Evolutionary conservation across 2,329 filamentous ascomycete genomes (phyloP).

Genomic region (Curvularia lunata): DNA sequence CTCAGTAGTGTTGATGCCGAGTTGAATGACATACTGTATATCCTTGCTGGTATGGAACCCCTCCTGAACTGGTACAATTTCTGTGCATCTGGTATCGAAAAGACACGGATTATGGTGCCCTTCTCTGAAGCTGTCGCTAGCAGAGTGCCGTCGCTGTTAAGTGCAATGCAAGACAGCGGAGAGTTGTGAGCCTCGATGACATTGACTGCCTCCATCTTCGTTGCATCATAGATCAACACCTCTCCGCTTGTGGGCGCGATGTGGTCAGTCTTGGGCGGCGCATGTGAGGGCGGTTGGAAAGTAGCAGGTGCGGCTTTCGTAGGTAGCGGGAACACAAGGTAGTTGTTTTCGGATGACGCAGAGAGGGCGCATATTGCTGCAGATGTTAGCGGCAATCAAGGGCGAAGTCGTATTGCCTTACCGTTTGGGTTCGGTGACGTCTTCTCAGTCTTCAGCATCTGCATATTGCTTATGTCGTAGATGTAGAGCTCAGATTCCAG

Average conservation of each 20-base stretch:
- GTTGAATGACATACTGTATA: conserved; percentile 99
- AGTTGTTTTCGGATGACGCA: conserved; percentile 94
- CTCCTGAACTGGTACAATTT: conserved; percentile 96
- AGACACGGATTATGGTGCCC: conserved; percentile 95
- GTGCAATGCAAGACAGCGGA: conserved; percentile 84
- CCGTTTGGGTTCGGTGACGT: conserved; percentile 90
- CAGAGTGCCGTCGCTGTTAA: conserved; percentile 91
- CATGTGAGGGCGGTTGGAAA: conserved; percentile 73
- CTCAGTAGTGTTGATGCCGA: conserved; percentile 89
- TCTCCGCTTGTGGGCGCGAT: conserved; percentile 87
- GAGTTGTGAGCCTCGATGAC: conserved; percentile 95
- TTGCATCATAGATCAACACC: conserved; percentile 88
- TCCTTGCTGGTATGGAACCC: conserved; percentile 92
- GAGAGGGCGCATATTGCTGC: conserved; percentile 88
- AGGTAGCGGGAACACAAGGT: conserved; percentile 90
- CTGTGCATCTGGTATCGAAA: conserved; percentile 85
- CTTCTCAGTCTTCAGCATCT: conserved; percentile 86
- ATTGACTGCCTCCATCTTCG: conserved; percentile 89
- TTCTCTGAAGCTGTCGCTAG: conserved; percentile 96
- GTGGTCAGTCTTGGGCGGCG: conserved; percentile 77
- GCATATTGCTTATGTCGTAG: conserved; percentile 99
- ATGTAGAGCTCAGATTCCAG: conserved; percentile 97
- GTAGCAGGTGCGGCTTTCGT: conserved; percentile 62
- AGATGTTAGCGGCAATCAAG: conserved; percentile 20
- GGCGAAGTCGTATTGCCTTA: conserved; percentile 41